Evolutionary conservation across 352 stramenopile species (phyloP), one percentile per base, ranked within the genome.

Genomic region (Globisporangium viniferum): DNA sequence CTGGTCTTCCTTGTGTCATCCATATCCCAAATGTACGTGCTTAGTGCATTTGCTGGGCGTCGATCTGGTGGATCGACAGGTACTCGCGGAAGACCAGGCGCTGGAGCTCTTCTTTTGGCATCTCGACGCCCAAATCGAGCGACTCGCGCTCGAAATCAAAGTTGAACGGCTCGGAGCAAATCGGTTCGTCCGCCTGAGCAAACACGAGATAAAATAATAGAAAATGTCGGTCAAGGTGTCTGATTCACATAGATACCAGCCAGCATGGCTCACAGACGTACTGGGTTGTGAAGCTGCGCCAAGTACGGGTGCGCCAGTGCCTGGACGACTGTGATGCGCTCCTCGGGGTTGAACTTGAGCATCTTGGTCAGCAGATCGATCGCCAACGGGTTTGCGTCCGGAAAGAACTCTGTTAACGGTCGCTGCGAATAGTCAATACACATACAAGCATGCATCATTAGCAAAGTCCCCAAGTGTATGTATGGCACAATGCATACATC

Each of bases 291-390:
- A 53, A 98, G 86, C 49, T 97, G 89, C 6, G 76, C 79, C 68
- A 97, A 65, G 70, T 97, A 97, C 66, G 91, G 89, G 76, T 98
- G 93, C 66, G 77, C 78, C 9, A 99, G 78, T 15, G 95, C 95
- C 61, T 98, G 89, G 10, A 89, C 75, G 39, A 98, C 92, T 2
- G 87, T 97, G 75, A 98, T 97, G n/a, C 95, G 89, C 71, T 98
- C 90, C n/a, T 81, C 74, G 0, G 95, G 95, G 72, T 98, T 97
- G 62, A 98, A 98, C 58, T 93, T 88, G 35, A 98, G 86, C 89
- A 98, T 96, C 59, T 91, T 85, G 41, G 89, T 73, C 48, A 99
- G 77, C 55, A 98, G 73, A 64, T 98, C 90, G 15, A 98, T 74
- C 12, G 87, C 89, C 36, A 93, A 39, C 1, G 83, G 76, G 58